Evolutionary conservation across 768 basidiomycete genomes (phyloP).

Genomic region (Sistotremastrum niveocremeum): DNA sequence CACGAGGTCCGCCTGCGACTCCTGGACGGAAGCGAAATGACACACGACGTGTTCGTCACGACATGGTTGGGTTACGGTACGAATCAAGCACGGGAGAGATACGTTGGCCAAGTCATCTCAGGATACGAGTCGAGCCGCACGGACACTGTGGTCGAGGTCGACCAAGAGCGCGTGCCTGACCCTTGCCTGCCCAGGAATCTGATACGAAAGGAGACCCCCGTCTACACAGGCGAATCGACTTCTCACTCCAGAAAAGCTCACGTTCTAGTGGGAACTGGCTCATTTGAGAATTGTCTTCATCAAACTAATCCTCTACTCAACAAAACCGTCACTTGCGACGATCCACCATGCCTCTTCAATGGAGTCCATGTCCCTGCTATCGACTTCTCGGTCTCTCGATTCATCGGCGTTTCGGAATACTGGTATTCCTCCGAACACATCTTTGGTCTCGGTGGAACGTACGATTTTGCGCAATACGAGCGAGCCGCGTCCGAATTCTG

Average conservation of each 20-base stretch:
- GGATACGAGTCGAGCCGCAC: slow-evolving; percentile 34
- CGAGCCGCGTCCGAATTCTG: slow-evolving; percentile 85
- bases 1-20: slow-evolving; percentile 72
- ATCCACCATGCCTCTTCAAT: slow-evolving; percentile 83
- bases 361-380: slow-evolving; percentile 89
- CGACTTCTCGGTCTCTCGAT: slow-evolving; percentile 84
- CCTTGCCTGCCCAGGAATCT: slow-evolving; percentile 84
- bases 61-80: slow-evolving; percentile 99
- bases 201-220: slow-evolving; percentile 41
- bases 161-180: slow-evolving; percentile 43
- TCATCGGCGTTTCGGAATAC: slow-evolving; percentile 97
- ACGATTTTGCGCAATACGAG: slow-evolving; percentile 94
- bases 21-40: slow-evolving; percentile 73
- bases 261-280: slow-evolving; percentile 72
- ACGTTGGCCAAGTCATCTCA: slow-evolving; percentile 55
- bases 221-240: slow-evolving; percentile 25
- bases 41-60: slow-evolving; percentile 90
- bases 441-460: slow-evolving; percentile 86
- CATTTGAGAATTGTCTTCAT: slow-evolving; percentile 72
- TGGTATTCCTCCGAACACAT: slow-evolving; percentile 99
- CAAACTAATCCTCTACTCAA: slow-evolving; percentile 69
- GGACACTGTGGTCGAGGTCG: slow-evolving; percentile 11
- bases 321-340: slow-evolving; percentile 69
- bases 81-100: slow-evolving; percentile 90
- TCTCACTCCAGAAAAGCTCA: slow-evolving; percentile 39